A percentile compares a stretch with the other conserved stretches of the same genome.
phyloP scores from a whole-genome alignment of 2,329 filamentous ascomycete genomes.

The Hortaea sp. region DNA sequence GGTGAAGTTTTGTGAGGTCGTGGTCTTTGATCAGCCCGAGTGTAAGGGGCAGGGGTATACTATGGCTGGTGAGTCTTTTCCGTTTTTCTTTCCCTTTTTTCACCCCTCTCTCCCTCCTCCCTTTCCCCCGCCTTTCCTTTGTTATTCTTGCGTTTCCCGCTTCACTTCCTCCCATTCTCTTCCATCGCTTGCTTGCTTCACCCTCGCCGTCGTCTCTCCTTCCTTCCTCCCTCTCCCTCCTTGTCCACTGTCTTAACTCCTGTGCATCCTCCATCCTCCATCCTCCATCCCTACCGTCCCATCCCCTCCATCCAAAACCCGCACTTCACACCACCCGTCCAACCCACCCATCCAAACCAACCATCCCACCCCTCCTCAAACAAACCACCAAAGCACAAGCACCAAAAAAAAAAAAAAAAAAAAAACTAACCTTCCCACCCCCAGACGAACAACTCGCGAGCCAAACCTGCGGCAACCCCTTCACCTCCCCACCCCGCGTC shows the following conservation, averaged over 20 bases:
- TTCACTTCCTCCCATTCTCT: not conserved
- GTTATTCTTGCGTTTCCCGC: not conserved
- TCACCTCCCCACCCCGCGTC: not conserved
- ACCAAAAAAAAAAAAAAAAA: no score
- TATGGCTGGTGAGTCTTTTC: not conserved
- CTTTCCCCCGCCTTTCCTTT: no score
- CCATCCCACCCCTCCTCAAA: no score
- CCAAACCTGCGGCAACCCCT: not conserved
- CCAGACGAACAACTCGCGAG: not conserved
- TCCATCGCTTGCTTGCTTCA: not conserved
- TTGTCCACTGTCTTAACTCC: no score
- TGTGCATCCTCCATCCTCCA: no score
- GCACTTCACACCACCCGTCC: no score
- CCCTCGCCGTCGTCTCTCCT: not conserved
- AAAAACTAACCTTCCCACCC: no score
- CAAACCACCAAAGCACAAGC: no score
- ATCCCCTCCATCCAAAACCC: no score
- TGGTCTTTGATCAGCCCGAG: constrained; percentile 2
- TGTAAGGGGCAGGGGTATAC: constrained; percentile 2
- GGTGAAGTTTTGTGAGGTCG: constrained; percentile 2
- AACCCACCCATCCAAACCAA: no score
- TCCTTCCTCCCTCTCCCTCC: no score
- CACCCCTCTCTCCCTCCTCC: not conserved
- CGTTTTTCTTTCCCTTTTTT: not conserved
- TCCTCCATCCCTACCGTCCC: no score